Percentiles rank a stretch among this genome's conserved stretches.
Conservation (phyloP, 78 protist genomes). For the Monocercomonoides exilis region DNA sequence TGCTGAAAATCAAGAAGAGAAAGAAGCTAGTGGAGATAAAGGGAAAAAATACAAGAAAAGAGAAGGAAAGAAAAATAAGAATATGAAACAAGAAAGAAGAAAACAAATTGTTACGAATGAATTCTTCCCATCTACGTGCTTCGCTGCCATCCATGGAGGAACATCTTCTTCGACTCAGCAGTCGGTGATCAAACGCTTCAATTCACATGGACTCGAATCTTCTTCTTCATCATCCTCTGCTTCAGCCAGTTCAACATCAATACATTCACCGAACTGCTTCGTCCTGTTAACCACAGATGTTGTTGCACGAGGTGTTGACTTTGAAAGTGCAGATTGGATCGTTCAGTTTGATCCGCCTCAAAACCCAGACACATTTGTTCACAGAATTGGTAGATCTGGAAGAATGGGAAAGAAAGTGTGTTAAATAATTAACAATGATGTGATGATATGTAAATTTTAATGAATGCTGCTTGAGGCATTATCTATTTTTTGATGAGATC, state of each 20-base stretch:
- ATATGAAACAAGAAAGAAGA: not conserved
- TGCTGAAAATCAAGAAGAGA: too few species aligned
- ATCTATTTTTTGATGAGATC: too few species aligned
- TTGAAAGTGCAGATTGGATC: not conserved
- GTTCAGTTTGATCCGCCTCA: not conserved
- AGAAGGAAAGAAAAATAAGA: too few species aligned
- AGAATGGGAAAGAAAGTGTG: not conserved
- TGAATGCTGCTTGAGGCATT: too few species aligned
- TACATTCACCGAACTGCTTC: not conserved
- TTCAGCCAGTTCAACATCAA: not conserved
- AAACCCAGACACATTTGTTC: not conserved
- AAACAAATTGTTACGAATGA: not conserved
- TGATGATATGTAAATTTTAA: too few species aligned
- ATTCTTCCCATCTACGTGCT: not conserved
- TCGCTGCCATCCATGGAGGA: not conserved
- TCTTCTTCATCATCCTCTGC: not conserved
- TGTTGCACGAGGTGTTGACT: not conserved
- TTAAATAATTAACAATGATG: too few species aligned
- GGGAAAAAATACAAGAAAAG: too few species aligned
- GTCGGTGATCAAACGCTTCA: too few species aligned
- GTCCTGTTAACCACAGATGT: constrained; percentile 4
- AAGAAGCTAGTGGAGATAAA: too few species aligned
- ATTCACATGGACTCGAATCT: too few species aligned
- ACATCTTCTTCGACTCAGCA: not conserved
- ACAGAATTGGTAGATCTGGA: not conserved